A percentile compares a stretch with the other conserved stretches of the same genome.
These are phyloP conservation scores for Acacia acuminata DNA, from an alignment of 306 rosid species.

Conservation along the genomic window DNA sequence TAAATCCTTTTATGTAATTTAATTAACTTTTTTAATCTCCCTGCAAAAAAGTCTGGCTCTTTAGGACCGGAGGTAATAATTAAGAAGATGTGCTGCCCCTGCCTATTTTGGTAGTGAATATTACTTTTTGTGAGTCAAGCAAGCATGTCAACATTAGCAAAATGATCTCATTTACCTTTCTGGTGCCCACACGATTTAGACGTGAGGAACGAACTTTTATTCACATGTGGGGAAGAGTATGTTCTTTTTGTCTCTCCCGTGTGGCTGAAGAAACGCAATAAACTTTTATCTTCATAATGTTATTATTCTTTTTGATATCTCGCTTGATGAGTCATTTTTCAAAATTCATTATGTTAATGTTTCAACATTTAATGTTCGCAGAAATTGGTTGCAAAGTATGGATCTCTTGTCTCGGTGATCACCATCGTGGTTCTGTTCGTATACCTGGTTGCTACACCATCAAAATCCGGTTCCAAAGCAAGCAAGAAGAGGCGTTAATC, in stretches of 20 bases:
- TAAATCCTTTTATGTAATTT: too few relatives aligned
- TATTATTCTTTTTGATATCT: neutral
- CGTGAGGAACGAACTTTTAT: neutral
- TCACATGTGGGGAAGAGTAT: neutral
- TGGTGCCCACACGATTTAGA: conserved; percentile 19
- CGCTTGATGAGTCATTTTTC: neutral
- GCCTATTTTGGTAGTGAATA: conserved; percentile 9
- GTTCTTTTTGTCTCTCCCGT: neutral
- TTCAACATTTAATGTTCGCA: conserved; percentile 43
- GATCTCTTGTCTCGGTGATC: conserved; percentile 80
- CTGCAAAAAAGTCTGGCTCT: too few relatives aligned
- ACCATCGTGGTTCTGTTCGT: conserved; percentile 73
- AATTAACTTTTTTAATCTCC: too few relatives aligned
- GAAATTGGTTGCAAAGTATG: conserved; percentile 87
- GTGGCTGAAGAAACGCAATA: neutral
- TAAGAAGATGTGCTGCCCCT: neutral
- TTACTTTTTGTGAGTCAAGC: conserved; percentile 17
- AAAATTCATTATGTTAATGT: conserved; percentile 8
- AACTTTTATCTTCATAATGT: neutral
- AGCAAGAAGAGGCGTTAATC: conserved; percentile 96
- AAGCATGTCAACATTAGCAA: neutral
- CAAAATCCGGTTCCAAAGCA: conserved; percentile 80
- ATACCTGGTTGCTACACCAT: conserved; percentile 71
- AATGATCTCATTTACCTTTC: conserved; percentile 19
- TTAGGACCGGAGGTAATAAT: neutral